These are phyloP conservation scores for Cladosporium sp. DNA, from an alignment of 2,329 filamentous ascomycete genomes.

Conservation along the genomic window DNA sequence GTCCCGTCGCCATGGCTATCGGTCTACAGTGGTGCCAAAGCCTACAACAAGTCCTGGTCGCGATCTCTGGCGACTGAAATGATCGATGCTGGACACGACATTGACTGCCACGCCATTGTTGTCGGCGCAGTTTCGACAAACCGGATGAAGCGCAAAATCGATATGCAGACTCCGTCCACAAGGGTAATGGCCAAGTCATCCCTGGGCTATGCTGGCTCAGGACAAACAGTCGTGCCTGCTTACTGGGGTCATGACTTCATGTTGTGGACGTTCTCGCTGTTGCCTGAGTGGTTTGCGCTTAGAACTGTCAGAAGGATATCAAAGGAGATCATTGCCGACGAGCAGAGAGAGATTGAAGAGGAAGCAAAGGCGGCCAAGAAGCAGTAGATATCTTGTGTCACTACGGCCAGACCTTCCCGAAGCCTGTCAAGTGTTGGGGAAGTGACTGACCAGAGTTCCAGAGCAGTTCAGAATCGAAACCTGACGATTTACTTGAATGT, in stretches of 20 bases:
- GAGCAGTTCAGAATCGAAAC: too few species aligned
- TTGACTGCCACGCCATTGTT: slow-evolving; percentile 30
- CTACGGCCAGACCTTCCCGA: too few species aligned
- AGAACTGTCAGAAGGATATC: slow-evolving; percentile 1
- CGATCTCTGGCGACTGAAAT: slow-evolving; percentile 39
- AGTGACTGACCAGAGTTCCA: too few species aligned
- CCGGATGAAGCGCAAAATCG: background rate
- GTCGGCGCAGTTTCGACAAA: slow-evolving; percentile 12
- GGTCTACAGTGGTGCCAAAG: slow-evolving; percentile 43
- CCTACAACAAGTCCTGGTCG: slow-evolving; percentile 38
- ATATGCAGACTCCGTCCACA: background rate
- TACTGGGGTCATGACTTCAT: slow-evolving; percentile 8
- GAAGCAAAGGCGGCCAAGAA: slow-evolving; percentile 4
- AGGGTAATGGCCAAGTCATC: background rate
- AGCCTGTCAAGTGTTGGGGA: too few species aligned
- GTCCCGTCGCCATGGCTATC: slow-evolving; percentile 41
- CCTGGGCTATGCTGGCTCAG: slow-evolving; percentile 3
- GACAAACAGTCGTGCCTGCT: background rate
- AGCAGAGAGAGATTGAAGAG: background rate
- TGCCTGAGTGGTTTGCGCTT: background rate
- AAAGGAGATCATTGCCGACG: background rate
- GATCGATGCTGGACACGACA: slow-evolving; percentile 29
- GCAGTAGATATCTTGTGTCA: slow-evolving; percentile 1
- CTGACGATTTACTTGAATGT: too few species aligned
- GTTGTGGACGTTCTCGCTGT: background rate